Evolutionary conservation across 1,284 basidiomycete species (phyloP), one percentile per base, ranked within the genome.

Genomic region (Ceratobasidium sp.): DNA sequence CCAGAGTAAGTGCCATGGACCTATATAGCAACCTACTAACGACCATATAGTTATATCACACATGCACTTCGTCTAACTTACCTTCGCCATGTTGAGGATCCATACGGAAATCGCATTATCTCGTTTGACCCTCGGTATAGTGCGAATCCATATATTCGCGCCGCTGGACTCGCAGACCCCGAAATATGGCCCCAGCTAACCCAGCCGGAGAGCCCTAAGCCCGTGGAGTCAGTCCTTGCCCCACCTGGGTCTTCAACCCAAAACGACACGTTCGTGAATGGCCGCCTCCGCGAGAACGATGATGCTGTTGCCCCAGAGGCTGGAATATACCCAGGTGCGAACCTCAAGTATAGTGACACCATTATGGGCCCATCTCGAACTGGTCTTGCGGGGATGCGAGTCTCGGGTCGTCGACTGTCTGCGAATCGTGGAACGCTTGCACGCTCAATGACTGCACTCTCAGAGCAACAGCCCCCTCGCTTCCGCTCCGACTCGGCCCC

Each of bases 31-130:
- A 16, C 16, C 5, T 72, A 43, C 43, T 63, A 27, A 71, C 39
- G 16, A 51, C 68, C 51, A 37, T 75, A 19, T 78, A 97, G 95
- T 77, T 96, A 91, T 81, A 86, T 96, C 56, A 91, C 96, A 7
- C 95, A 97, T 80, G 89, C 87, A 77, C 85, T 97, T 13, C 90
- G 95, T 2, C 84, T 98, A 37, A 90, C 91, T 22, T 95, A 96
- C 79, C 85, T 98, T n/a, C 91, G 94, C 75, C 89, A 92, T 78
- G 89, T 94, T 49, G 91, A 94, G 76, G 95, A 96, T 81, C 90
- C 90, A 0, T 91, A 93, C 79, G 93, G 92, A 7, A 85, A 89
- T 4, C 88, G 92, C 48, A 86, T 96, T 79, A 90, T 97, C 78
- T 88, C 92, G 0, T 85, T 97, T 65, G 89, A 89, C 80, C 88